These are phyloP conservation scores for Chenopodium berlandieri DNA, from an alignment of 148 eudicot genomes.

Conservation along the genomic window DNA sequence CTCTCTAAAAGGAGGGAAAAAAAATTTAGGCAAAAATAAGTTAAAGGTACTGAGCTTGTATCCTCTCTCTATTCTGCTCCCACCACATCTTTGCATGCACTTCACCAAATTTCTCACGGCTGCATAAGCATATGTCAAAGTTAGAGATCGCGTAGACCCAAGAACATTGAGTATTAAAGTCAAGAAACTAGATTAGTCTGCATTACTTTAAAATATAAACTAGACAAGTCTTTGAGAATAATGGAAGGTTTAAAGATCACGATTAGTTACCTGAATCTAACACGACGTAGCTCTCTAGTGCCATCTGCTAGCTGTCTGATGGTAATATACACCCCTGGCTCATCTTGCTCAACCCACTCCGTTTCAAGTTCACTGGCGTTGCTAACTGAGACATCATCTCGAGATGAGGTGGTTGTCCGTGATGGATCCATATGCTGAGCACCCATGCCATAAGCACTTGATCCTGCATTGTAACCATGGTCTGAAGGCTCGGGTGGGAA, in stretches of 20 bases:
- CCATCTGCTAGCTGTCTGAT: conserved; percentile 89
- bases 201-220: too few relatives aligned
- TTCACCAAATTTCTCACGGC: conserved; percentile 81
- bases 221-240: too few relatives aligned
- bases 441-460: conserved; percentile 41
- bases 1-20: conserved; percentile 18
- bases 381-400: conserved; percentile 83
- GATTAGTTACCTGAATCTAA: conserved; percentile 79
- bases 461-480: conserved; percentile 46
- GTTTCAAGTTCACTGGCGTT: conserved; percentile 90
- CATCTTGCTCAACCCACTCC: conserved; percentile 96
- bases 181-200: too few relatives aligned
- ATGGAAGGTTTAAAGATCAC: not conserved
- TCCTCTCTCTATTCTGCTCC: conserved; percentile 81
- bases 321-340: conserved; percentile 89
- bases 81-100: conserved; percentile 75
- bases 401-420: conserved; percentile 78
- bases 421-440: conserved; percentile 70
- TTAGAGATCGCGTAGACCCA: not conserved
- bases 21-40: conserved; percentile 1
- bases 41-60: conserved; percentile 78
- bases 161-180: not conserved
- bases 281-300: conserved; percentile 81
- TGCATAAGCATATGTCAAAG: conserved; percentile 26
- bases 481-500: conserved; percentile 55